Conservation (phyloP, 345 rosid species). For the Brassica rapa region DNA sequence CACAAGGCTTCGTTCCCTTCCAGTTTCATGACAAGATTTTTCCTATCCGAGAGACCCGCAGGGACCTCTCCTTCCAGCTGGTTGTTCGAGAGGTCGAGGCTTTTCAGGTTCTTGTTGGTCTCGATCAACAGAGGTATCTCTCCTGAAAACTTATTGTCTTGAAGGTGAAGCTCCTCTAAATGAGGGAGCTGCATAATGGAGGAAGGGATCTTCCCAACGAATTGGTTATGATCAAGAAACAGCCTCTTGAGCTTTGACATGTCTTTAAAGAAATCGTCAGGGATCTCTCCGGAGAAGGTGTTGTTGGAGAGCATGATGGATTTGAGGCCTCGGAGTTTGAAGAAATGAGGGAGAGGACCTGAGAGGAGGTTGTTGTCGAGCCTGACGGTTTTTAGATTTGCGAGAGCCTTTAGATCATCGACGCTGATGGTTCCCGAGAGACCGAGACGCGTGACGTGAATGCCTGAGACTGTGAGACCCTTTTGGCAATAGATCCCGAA, state of each 20-base stretch:
- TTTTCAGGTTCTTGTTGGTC: conserved; percentile 24
- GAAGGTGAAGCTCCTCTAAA: conserved; percentile 68
- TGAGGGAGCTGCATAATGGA: conserved; percentile 47
- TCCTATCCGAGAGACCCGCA: conserved; percentile 20
- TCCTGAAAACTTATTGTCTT: conserved; percentile 67
- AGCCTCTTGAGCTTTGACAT: conserved; percentile 58
- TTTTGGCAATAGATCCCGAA: conserved; percentile 55
- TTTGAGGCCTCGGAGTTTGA: conserved; percentile 51
- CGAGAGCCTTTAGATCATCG: conserved; percentile 47
- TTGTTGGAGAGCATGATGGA: conserved; percentile 57
- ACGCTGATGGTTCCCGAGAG: conserved; percentile 58
- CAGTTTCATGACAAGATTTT: conserved; percentile 41
- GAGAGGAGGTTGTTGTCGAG: conserved; percentile 62
- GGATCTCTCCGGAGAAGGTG: conserved; percentile 59
- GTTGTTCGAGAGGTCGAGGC: conserved; percentile 60
- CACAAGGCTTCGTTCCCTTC: conserved; percentile 52
- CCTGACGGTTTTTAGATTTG: conserved; percentile 54
- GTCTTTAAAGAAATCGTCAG: conserved; percentile 51
- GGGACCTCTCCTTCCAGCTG: conserved; percentile 69
- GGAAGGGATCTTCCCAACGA: conserved; percentile 59
- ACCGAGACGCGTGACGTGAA: conserved; percentile 55
- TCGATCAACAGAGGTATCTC: conserved; percentile 47
- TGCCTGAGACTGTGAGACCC: conserved; percentile 51
- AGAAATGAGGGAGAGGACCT: conserved; percentile 62
- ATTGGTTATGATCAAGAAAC: conserved; percentile 58